Base-by-base conservation (phyloP, 2,329 filamentous ascomycete genomes). In the Diplodia scrobiculata region DNA sequence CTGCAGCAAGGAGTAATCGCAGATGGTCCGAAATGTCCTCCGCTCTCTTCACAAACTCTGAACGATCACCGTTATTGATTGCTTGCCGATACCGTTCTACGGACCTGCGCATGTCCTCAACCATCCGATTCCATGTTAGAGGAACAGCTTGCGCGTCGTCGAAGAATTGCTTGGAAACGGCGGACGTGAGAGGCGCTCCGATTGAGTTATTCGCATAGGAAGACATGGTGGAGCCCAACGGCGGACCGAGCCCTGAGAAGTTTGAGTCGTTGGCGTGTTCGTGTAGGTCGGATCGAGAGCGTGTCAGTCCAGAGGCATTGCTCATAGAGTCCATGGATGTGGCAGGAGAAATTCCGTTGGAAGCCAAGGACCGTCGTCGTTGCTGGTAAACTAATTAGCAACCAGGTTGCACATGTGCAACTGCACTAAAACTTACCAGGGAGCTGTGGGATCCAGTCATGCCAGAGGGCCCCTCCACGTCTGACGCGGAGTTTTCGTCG, bases 1-100 rank as follows among this genome's bases (percentile, higher is more conserved):
- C 95, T 65, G 95, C 95, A 34, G 93, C 93, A n/a, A 99, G 86
- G 7, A 99, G 86, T 70, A 98, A 84, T 65, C 95, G 90, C 66
- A 99, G 83, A 76, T 99, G 94, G 76, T 99, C 95, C 5, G 95
- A 98, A 63, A 99, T 97, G 75, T 99, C 94, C 78, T 99, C 95
- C n/a, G 95, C 95, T 69, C 91, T 87, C 67, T 90, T 89, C 29
- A 98, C 95, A 77, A 96, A 98, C 75, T 98, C 92, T 2, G 92
- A 91, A 29, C 93, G 88, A 73, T 90, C 88, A 69, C 89, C 89
- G 72, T 88, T 90, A 68, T 89, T 89, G 72, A 99, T 91, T n/a
- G 91, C 91, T 71, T 96, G 90, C 53, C 92, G 87, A 77, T 98
- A 99, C 66, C 89, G 86, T 71, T 97, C 92, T 67, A 99, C 89